Conservation (phyloP, 169 alveolate species). For the Plasmodium fragile region DNA sequence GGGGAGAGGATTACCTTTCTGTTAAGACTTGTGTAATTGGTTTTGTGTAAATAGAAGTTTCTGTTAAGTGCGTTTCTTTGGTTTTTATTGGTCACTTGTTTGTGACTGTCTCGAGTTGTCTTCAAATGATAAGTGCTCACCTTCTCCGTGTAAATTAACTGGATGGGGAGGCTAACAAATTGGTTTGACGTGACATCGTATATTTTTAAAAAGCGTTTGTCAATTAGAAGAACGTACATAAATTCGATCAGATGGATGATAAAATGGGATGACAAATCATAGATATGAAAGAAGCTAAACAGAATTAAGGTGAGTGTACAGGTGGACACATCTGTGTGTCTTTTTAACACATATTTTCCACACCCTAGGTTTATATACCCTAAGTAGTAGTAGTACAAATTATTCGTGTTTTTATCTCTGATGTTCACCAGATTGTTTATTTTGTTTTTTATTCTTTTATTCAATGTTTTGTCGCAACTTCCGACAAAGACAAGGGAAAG, state of each 20-base stretch:
- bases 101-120: neutral
- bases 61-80: neutral
- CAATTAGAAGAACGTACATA: conserved; percentile 52
- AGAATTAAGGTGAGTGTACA: conserved; percentile 47
- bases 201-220: conserved; percentile 36
- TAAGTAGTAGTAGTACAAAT: conserved; percentile 71
- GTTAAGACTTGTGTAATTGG: conserved; percentile 3
- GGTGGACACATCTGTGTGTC: conserved; percentile 36
- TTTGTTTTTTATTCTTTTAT: conserved; percentile 71
- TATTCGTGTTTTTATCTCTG: conserved; percentile 51
- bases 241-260: conserved; percentile 56
- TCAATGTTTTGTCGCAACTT: conserved; percentile 53
- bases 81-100: neutral
- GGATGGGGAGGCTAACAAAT: conserved; percentile 64
- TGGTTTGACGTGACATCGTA: conserved; percentile 29
- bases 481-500: conserved; percentile 71
- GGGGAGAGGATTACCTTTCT: conserved; percentile 1
- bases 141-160: conserved; percentile 56
- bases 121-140: conserved; percentile 4
- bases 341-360: conserved; percentile 71
- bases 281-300: conserved; percentile 62
- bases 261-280: conserved; percentile 59
- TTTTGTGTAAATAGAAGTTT: neutral
- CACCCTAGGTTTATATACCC: conserved; percentile 76
- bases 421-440: conserved; percentile 30